phyloP scores from a whole-genome alignment of 495 filamentous ascomycete genomes.

The Gamarada debralockiae region DNA sequence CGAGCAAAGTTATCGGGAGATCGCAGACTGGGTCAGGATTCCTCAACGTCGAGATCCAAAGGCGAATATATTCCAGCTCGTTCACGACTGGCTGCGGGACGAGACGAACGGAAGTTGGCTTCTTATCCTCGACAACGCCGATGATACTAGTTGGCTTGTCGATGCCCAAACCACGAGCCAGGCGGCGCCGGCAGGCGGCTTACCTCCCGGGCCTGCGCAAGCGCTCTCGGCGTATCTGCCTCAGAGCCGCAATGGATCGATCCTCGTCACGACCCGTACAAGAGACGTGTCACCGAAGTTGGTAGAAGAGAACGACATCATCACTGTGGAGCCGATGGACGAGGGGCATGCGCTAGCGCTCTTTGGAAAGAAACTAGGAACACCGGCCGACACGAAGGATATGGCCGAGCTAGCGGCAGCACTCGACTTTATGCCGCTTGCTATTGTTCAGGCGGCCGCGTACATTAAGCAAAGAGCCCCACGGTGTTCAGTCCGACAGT shows the following conservation, averaged over 20 bases:
- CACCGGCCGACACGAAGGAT: constrained; percentile 1
- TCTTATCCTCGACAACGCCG: constrained; percentile 41
- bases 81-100: constrained; percentile 35
- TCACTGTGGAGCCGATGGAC: constrained; percentile 35
- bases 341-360: constrained; percentile 30
- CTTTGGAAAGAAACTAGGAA: constrained; percentile 35
- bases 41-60: constrained; percentile 32
- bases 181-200: constrained; percentile 15
- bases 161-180: constrained; percentile 17
- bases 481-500: constrained; percentile 25
- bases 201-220: not conserved
- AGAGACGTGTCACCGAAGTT: constrained; percentile 25
- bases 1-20: constrained; percentile 34
- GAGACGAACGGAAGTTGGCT: constrained; percentile 34
- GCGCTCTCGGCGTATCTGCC: constrained; percentile 28
- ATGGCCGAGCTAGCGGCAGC: constrained; percentile 18
- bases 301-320: constrained; percentile 33
- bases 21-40: constrained; percentile 35
- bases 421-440: constrained; percentile 41
- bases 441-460: too few species aligned
- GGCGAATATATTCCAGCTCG: constrained; percentile 35
- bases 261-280: constrained; percentile 39
- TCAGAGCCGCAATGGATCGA: constrained; percentile 27
- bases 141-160: constrained; percentile 29
- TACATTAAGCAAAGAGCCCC: constrained; percentile 29